Base-by-base conservation (phyloP, 805 yeast genomes). In the Saturnispora halmiae region DNA sequence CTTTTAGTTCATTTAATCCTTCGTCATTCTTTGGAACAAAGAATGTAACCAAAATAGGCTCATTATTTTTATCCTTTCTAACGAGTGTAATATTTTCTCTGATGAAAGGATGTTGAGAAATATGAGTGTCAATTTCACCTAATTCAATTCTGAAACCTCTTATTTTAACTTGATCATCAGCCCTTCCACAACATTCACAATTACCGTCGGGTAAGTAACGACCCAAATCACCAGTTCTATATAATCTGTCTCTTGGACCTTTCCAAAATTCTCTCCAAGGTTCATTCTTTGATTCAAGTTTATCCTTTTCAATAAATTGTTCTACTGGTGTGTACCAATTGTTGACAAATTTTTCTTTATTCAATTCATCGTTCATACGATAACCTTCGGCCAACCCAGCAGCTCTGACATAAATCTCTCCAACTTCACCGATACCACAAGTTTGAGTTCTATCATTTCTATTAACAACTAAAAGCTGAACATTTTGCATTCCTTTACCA, bases 361-460 rank as follows among this genome's bases (percentile, higher is more conserved):
- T 92, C 58, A 86, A 64, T 25, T 88, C 95, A 6, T 95, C 96
- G 45, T 88, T 71, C 34, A 88, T 85, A 53, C 96, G 73, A 64
- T 92, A 92, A 3, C 97, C 96, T 61, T 90, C 98, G 14, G 96
- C 94, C 43, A 92, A 70, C 37, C 99, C 99, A 43, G 86, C 98
- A 30, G 98, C 99, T 58, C 99, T 79, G 9, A 94, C 97, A 56
- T 92, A 92, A 47, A 92, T 88, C 61, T 92, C 99, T 56, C 99
- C 99, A 46, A 92, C 92, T 64, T 92, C 99, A 51, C 99, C 98
- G 48, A 92, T 87, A 63, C 96, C 98, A 69, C 98, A 92, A 6
- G 92, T 77, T 64, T 86, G 94, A 15, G 85, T 72, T 44, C 82
- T 73, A 54, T 90, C 95, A 53, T 83, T 69, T 59, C 97, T 72